These are phyloP conservation scores for Hawksworthiomyces lignivorus DNA, from an alignment of 2,329 filamentous ascomycete genomes.

Conservation along the genomic window DNA sequence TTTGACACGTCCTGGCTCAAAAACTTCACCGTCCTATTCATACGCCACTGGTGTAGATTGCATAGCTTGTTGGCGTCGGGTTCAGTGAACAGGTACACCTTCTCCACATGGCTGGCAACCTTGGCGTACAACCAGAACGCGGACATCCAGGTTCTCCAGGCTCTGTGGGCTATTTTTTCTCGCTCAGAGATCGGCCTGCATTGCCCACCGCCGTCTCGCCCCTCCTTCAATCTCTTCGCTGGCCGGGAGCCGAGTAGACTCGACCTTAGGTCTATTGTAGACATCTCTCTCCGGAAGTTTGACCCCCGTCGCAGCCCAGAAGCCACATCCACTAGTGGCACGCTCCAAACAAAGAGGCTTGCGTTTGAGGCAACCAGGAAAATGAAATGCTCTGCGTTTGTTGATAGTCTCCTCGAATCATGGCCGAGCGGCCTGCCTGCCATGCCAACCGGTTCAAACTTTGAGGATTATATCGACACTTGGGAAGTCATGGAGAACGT, in stretches of 20 bases:
- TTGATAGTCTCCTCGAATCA: neutral
- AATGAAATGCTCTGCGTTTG: neutral
- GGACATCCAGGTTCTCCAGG: constrained; percentile 1
- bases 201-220: neutral
- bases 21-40: neutral
- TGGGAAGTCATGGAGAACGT: constrained; percentile 1
- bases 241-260: neutral
- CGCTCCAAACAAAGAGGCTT: too few relatives aligned
- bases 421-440: neutral
- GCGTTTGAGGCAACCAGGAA: too few relatives aligned
- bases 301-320: too few relatives aligned
- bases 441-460: neutral
- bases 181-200: neutral
- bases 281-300: neutral
- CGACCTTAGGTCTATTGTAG: neutral
- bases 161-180: neutral
- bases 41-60: neutral
- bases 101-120: constrained; percentile 1
- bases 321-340: too few relatives aligned
- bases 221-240: constrained; percentile 1
- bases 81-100: neutral
- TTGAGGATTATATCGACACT: neutral
- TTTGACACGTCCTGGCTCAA: neutral
- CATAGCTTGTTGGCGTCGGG: neutral
- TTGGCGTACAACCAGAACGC: constrained; percentile 1